phyloP scores from a whole-genome alignment of 305 asterid genomes.

The Ruellia speciosa region DNA sequence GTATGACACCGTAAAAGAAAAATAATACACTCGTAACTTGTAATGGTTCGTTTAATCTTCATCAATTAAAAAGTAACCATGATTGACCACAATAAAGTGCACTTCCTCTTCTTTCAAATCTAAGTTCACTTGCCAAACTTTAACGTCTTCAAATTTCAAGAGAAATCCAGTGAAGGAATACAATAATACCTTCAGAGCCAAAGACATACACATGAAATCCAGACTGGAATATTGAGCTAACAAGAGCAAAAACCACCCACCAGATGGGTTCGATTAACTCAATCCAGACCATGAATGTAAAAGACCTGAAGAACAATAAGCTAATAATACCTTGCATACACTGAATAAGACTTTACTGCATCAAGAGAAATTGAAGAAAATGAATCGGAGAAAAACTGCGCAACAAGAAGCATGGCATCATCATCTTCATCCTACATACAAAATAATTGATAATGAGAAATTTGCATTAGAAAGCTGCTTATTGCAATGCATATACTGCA shows the following conservation, averaged over 20 bases:
- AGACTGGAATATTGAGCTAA: slow-evolving; percentile 1
- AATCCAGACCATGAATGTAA: background rate
- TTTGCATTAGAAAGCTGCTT: slow-evolving; percentile 5
- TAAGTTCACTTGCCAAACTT: background rate
- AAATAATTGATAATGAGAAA: background rate
- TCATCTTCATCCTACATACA: slow-evolving; percentile 71
- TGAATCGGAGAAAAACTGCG: slow-evolving; percentile 86
- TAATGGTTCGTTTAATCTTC: slow-evolving; percentile 5
- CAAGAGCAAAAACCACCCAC: slow-evolving; percentile 4
- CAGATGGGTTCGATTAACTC: slow-evolving; percentile 12
- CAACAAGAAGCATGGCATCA: slow-evolving; percentile 85
- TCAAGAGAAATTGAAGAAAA: slow-evolving; percentile 66
- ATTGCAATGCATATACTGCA: slow-evolving; percentile 2
- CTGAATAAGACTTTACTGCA: slow-evolving; percentile 47
- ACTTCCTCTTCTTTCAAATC: background rate
- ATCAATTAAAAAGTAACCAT: slow-evolving; percentile 6
- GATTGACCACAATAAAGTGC: background rate
- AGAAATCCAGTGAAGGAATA: background rate
- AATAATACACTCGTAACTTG: slow-evolving; percentile 1
- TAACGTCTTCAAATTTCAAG: background rate
- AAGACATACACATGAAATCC: background rate
- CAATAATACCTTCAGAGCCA: slow-evolving; percentile 2
- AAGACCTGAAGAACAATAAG: background rate
- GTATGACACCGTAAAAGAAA: slow-evolving; percentile 5
- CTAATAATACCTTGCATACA: slow-evolving; percentile 55